Base-by-base conservation (phyloP, 106 monocot species). In the Alisma plantagoaquatica region DNA sequence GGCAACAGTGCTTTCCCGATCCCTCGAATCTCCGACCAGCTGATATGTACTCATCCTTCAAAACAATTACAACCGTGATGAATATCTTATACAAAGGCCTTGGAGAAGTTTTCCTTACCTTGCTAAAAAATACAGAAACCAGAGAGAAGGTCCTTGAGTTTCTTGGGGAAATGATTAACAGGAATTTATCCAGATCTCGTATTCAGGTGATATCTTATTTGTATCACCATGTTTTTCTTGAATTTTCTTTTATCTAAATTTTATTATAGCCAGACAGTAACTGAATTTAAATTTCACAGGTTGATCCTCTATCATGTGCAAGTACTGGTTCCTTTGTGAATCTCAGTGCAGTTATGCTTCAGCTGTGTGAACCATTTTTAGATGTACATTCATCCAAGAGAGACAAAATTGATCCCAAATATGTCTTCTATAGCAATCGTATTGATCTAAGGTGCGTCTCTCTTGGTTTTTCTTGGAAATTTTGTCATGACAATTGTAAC, bases 331-430 rank as follows among this genome's bases (percentile, higher is more conserved):
- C 77, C 67, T 96, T 96, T 76, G 70, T 96, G 10, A 89, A 81
- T 66, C 74, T 96, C 16, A 88, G 96, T 75, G 75, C 89, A 29
- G 60, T 96, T 58, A 89, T 96, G 96, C 84, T 96, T 61, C 84
- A 71, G 18, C 84, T 96, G 49, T 96, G 81, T 82, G 84, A 85
- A 65, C 96, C 96, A n/a, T 96, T 96, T 71, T 54, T 96, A 42
- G 89, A 96, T 82, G 75, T 61, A 24, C 75, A 51, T 29, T 62
- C 68, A 33, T 64, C 70, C n/a, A 89, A 96, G 66, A 79, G 70
- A 49, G 76, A 85, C 28, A 96, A 89, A 76, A 85, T 96, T 67
- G 81, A 89, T 62, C 68, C 77, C 23, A 69, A 70, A 15, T 96
- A 96, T 62, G 56, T 89, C 8, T 78, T 89, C 56, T 62, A 69